Base-by-base conservation (phyloP, 805 yeast genomes). In the Wickerhamomyces chambardii region DNA sequence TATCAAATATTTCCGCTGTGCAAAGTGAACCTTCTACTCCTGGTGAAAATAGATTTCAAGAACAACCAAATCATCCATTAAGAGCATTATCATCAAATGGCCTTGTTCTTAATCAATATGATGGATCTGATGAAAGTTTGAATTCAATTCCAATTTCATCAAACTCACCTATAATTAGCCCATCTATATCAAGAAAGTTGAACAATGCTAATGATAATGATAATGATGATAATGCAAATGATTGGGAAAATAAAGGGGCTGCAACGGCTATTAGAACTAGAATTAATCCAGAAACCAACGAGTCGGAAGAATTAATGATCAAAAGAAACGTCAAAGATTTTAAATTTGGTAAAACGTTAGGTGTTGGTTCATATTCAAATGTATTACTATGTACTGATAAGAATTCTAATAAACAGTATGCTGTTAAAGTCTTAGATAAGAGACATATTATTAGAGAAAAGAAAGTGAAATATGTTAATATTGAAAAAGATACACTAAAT, bases 311-410 rank as follows among this genome's bases (percentile, higher is more conserved):
- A 39, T 70, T 63, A 51, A 62, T 68, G 36, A 75, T 66, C 31
- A 70, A 55, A 56, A 66, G 52, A 57, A 75, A 59, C 16, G 94
- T 86, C 11, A 75, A 78, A 44, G 98, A 92, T 53, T 92, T 89
- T 57, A 81, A 78, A 42, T 86, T 92, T 53, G 94, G 95, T 9
- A 77, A 84, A 15, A 77, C 82, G 30, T 72, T 92, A 21, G 99
- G 99, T 22, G 95, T 85, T 53, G 99, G 99, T 2, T 86, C 96
- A 6, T 92, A 90, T 54, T 87, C 97, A 9, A 89, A 95, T 2
- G 99, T 90, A 4, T 73, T 76, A 45, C 72, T 85, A 28, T 98
- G 97, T 0, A 71, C 84, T 2, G 95, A 92, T 41, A 63, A 76
- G 32, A 86, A 76, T 47, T 80, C 84, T 31, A 68, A 71, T 38